Evolutionary conservation across 306 rosid genomes (phyloP).

Genomic region (Trichosanthes truncata): DNA sequence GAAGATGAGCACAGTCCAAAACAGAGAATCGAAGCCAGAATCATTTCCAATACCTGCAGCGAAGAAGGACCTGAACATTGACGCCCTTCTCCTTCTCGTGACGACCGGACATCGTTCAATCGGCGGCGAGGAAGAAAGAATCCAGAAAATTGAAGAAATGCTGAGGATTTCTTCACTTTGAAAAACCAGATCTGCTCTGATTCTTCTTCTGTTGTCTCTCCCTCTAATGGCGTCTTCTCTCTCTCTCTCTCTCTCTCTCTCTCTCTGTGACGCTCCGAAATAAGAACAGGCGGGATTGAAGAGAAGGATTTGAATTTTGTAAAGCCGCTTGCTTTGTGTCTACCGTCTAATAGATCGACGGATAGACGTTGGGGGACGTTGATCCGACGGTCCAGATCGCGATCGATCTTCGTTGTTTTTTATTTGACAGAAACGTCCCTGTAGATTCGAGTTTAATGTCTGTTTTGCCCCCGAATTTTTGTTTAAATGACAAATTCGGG

Average conservation of each 20-base stretch:
- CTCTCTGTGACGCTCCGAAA: conserved; percentile 10
- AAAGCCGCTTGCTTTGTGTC: conserved; percentile 29
- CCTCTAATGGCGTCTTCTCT: neutral
- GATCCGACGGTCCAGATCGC: conserved; percentile 24
- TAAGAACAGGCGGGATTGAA: conserved; percentile 34
- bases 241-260: neutral
- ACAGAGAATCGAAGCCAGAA: neutral
- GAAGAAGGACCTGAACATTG: conserved; percentile 91
- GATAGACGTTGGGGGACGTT: neutral
- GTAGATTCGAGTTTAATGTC: neutral
- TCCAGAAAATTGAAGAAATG: neutral
- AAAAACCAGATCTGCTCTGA: conserved; percentile 28
- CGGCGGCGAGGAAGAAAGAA: conserved; percentile 11
- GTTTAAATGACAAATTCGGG: neutral
- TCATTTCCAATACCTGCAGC: conserved; percentile 52
- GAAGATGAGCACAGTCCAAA: neutral
- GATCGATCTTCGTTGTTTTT: neutral
- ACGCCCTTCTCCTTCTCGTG: conserved; percentile 92
- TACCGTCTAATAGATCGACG: conserved; percentile 31
- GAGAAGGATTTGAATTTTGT: conserved; percentile 54
- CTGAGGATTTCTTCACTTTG: neutral
- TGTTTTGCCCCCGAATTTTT: neutral
- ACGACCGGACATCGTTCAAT: conserved; percentile 56
- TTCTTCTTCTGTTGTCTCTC: neutral
- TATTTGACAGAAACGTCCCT: neutral